These are phyloP conservation scores for Xylariaceae sp. DNA, from an alignment of 2,329 filamentous ascomycete genomes.

Conservation along the genomic window DNA sequence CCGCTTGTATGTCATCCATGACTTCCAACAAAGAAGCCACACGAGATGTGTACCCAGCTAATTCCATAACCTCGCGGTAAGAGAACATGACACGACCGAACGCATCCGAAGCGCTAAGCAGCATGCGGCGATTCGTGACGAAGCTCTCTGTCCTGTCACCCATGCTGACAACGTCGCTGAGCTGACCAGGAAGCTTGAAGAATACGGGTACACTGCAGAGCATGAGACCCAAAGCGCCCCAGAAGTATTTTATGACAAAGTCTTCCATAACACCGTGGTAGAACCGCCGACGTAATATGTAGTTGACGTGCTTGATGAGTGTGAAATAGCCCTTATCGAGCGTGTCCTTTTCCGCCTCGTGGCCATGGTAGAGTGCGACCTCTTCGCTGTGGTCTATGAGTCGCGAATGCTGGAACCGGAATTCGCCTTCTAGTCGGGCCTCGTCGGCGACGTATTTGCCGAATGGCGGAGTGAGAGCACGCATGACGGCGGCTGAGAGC, in stretches of 20 bases:
- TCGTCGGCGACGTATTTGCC: conserved; percentile 98
- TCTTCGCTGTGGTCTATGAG: conserved; percentile 97
- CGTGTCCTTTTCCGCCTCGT: conserved; percentile 92
- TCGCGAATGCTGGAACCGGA: conserved; percentile 89
- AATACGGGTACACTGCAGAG: conserved; percentile 96
- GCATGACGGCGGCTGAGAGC: conserved; percentile 87
- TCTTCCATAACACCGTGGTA: conserved; percentile 99
- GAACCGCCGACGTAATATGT: conserved; percentile 82
- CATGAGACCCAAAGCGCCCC: conserved; percentile 87
- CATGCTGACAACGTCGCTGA: conserved; percentile 54
- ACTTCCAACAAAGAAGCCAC: conserved; percentile 87
- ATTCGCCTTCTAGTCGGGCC: conserved; percentile 89
- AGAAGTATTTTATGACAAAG: conserved; percentile 99
- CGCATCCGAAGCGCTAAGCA: conserved; percentile 89
- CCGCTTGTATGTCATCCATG: conserved; percentile 87
- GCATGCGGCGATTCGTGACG: conserved; percentile 87
- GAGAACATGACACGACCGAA: conserved; percentile 97
- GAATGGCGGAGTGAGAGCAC: conserved; percentile 89
- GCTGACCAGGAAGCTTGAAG: conserved; percentile 77
- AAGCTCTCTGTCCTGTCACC: conserved; percentile 73
- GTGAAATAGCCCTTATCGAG: conserved; percentile 99
- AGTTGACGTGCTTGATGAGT: conserved; percentile 97
- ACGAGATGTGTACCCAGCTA: conserved; percentile 91
- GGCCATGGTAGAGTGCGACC: conserved; percentile 84
- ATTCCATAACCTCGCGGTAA: conserved; percentile 93